Percentiles rank a stretch among this genome's conserved stretches.
Evolutionary conservation across 192 early-diverging fungal genomes (phyloP).

Genomic region (Linnemannia zychae): DNA sequence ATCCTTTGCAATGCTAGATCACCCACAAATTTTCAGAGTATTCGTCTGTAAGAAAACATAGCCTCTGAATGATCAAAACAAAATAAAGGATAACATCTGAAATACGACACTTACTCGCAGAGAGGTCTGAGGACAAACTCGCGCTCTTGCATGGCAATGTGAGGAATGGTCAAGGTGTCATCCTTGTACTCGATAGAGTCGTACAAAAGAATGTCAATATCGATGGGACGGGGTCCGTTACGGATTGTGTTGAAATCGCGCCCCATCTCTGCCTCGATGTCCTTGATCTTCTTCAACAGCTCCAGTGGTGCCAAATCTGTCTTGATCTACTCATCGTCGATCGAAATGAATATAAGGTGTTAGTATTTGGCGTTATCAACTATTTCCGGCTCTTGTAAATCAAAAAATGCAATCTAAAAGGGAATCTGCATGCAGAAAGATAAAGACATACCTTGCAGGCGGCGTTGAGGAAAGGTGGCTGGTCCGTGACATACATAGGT

Average conservation of each 20-base stretch:
- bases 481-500: conserved; percentile 96
- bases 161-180: conserved; percentile 88
- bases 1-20: conserved; percentile 82
- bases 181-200: conserved; percentile 75
- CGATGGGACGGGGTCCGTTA: conserved; percentile 94
- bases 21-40: neutral
- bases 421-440: conserved; percentile 9
- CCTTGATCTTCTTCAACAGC: conserved; percentile 83
- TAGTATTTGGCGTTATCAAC: neutral
- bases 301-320: conserved; percentile 82
- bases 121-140: conserved; percentile 96
- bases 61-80: neutral
- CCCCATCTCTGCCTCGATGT: conserved; percentile 88
- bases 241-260: conserved; percentile 69
- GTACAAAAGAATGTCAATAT: conserved; percentile 97
- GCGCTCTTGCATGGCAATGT: conserved; percentile 88
- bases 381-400: neutral
- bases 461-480: conserved; percentile 92
- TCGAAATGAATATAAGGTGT: neutral
- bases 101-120: conserved; percentile 78
- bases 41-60: neutral
- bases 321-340: conserved; percentile 61
- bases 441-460: conserved; percentile 75
- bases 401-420: neutral
- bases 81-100: neutral